Conservation (phyloP, 176 grass and related monocot species). For the Raddia distichophylla region DNA sequence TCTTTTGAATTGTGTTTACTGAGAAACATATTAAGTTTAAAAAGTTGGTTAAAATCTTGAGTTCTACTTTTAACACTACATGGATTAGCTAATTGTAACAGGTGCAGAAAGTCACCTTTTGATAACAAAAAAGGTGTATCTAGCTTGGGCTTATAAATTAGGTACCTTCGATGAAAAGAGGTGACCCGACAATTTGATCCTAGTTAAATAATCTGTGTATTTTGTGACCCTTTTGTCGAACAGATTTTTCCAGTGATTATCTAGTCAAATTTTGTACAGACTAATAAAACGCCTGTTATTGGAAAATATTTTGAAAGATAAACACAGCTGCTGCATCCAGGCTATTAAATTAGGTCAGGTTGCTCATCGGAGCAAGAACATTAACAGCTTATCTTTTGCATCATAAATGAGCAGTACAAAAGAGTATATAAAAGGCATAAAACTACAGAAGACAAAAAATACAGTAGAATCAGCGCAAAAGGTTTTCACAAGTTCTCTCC, state of each 20-base stretch:
- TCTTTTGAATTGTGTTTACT: background rate
- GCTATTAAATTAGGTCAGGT: background rate
- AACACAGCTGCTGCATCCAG: background rate
- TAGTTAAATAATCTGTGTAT: background rate
- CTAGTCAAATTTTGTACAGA: background rate
- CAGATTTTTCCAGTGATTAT: background rate
- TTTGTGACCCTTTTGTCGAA: background rate
- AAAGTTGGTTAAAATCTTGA: background rate
- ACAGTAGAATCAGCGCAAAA: background rate
- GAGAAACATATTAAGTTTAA: background rate
- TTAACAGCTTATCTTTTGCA: background rate
- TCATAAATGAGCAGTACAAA: background rate
- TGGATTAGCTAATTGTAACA: background rate
- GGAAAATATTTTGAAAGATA: background rate
- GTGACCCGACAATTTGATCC: background rate
- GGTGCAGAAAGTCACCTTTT: background rate
- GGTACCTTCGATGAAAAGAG: background rate
- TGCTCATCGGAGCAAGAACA: background rate
- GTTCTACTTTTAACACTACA: background rate
- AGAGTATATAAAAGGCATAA: background rate
- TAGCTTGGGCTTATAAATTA: background rate
- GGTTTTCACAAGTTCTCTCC: background rate
- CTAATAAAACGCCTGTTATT: background rate
- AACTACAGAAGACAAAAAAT: background rate
- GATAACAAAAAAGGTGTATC: background rate